Conservation (phyloP, 768 basidiomycete genomes). For the Russula vinacea region DNA sequence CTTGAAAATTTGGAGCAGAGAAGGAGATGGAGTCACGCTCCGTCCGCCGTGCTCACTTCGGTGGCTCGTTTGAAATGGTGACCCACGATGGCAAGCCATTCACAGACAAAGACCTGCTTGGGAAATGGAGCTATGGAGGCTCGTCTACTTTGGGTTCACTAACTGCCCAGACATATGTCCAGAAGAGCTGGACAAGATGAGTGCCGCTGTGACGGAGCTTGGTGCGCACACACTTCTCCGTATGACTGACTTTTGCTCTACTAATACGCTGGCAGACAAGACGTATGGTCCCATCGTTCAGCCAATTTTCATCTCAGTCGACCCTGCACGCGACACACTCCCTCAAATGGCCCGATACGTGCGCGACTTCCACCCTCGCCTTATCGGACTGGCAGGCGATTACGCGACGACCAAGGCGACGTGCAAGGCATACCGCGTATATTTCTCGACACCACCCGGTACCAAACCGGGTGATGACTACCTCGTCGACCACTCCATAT, state of each 20-base stretch:
- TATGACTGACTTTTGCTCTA: background rate
- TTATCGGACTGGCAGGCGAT: conserved; percentile 85
- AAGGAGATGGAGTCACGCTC: conserved; percentile 68
- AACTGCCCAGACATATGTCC: conserved; percentile 99
- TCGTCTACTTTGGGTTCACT: conserved; percentile 97
- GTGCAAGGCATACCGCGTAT: conserved; percentile 96
- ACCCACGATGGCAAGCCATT: conserved; percentile 65
- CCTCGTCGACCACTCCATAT: conserved; percentile 95
- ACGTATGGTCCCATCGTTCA: conserved; percentile 69
- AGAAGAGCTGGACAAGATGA: conserved; percentile 95
- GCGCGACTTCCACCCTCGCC: conserved; percentile 86
- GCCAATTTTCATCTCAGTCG: conserved; percentile 94
- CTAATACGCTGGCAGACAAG: conserved; percentile 49
- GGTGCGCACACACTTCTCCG: conserved; percentile 46
- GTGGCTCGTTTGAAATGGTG: conserved; percentile 81
- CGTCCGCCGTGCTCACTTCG: conserved; percentile 83
- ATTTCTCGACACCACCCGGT: conserved; percentile 92
- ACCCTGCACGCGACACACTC: conserved; percentile 85
- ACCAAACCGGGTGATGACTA: conserved; percentile 90
- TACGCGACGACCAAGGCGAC: conserved; percentile 80
- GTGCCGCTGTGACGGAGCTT: conserved; percentile 64
- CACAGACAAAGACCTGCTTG: conserved; percentile 78
- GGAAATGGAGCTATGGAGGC: conserved; percentile 91
- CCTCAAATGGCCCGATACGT: conserved; percentile 61
- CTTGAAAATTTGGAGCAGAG: conserved; percentile 37